Base-by-base conservation (phyloP, 2,329 filamentous ascomycete genomes). In the Echinosphaeria canescens region DNA sequence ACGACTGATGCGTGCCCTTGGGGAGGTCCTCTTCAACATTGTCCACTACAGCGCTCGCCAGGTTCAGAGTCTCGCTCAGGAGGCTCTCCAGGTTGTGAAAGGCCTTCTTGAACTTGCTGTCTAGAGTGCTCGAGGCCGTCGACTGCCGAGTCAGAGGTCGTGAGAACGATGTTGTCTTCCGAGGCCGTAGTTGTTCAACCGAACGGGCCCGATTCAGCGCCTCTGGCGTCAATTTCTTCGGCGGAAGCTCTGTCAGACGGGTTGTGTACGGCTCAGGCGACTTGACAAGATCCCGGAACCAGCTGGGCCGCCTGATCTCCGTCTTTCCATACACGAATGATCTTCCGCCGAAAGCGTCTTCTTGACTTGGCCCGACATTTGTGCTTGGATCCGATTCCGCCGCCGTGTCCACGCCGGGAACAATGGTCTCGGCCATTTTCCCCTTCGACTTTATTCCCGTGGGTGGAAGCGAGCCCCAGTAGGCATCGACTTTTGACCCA, bases 81-180 rank as follows among this genome's bases (percentile, higher is more conserved):
- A 62, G 47, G 14, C 48, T 42, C 31, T 62, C 56, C 15, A 62
- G 40, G 30, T 59, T 50, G 19, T 41, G 42, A 19, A 56, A 41
- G 3, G 49, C 46, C 5, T 36, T 42, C 23, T 44, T 46, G 32
- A 56, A 51, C 6, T 38, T 31, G 10, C 29, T 28, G 26, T 41
- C 31, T 13, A 36, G 28, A 4, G 34, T 31, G 8, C 30, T 28
- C 2, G 33, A 27, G 2, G 32, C 23, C 2, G 32, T 35, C 3
- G 36, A 32, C 2, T 31, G 27, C 5, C 33, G 25, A 5, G 33
- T 33, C 13, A 35, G 13, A 4, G 15, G 32, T 6, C 17, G 17
- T 10, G 17, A 19, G 7, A 19, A 19, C 17, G 10, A n/a, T n/a
- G n/a, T n/a, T n/a, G n/a, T n/a, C n/a, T n/a, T n/a, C n/a, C n/a